Base-by-base conservation (phyloP, 176 grass and related monocot species). In the Avena atlantica region DNA sequence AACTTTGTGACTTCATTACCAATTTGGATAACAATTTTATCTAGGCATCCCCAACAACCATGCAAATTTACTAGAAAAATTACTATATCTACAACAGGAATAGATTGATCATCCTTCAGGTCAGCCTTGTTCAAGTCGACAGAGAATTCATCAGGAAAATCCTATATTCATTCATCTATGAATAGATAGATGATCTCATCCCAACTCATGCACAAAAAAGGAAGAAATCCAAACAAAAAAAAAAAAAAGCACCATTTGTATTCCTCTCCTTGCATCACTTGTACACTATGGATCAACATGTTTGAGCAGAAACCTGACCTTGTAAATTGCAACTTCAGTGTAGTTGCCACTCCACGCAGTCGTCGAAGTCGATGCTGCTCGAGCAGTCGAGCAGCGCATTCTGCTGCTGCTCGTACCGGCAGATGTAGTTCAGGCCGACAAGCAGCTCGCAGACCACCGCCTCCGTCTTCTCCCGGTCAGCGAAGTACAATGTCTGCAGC, bases 371-470 rank as follows among this genome's bases (percentile, higher is more conserved):
- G 49, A 96, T 50, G 48, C 97, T 99, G 65, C 97, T 94, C 0
- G 92, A 90, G 80, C 90, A 99, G 86, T 99, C 94, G 17, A 99
- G 85, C 44, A 99, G 84, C 3, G 97, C 97, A 76, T 91, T 96
- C 62, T 96, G 97, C 73, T 99, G 97, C 9, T 99, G 94, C 80
- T 99, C 97, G 13, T 99, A 99, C 20, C 97, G 79, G 79, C 97
- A 99, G 74, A 99, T 99, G 81, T 99, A 99, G 59, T 94, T 99
- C 17, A 99, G 89, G 36, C 97, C 97, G 0, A 96, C 94, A 12
- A 99, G 88, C 80, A 99, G 61, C 20, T 99, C 94, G n/a, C 97
- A 96, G 16, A 99, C 90, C 19, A 93, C 94, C 1, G 77, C 78
- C 82, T 99, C 97, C 0, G 92, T 90, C 84, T 93, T 99, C 83